Evolutionary conservation across 208 protist genomes (phyloP).

Genomic region (Trypanosoma cruzi): DNA sequence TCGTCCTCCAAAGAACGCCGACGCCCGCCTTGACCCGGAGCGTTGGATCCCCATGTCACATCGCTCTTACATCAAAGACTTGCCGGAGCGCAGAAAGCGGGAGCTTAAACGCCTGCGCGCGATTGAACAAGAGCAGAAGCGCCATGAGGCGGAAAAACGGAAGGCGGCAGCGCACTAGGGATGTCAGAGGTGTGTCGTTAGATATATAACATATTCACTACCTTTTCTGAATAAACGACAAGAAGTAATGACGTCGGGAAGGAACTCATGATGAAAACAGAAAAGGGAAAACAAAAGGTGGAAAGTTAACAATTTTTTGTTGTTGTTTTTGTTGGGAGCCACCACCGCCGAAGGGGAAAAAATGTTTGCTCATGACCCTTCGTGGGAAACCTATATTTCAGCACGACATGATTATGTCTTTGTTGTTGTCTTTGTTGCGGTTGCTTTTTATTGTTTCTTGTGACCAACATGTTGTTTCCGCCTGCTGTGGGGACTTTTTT

Average conservation of each 20-base stretch:
- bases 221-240: too few relatives aligned
- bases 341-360: too few relatives aligned
- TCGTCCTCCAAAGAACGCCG: conserved; percentile 65
- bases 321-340: too few relatives aligned
- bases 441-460: too few relatives aligned
- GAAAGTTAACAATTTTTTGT: not conserved
- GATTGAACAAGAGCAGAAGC: conserved; percentile 85
- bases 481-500: too few relatives aligned
- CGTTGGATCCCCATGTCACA: conserved; percentile 85
- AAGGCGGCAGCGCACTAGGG: conserved; percentile 23
- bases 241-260: not conserved
- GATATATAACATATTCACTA: too few relatives aligned
- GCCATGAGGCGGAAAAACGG: conserved; percentile 44
- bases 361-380: too few relatives aligned
- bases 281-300: not conserved
- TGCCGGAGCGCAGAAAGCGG: conserved; percentile 77
- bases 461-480: too few relatives aligned
- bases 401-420: not conserved
- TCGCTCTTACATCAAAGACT: conserved; percentile 85
- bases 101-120: conserved; percentile 83
- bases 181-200: not conserved
- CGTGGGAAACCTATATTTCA: not conserved
- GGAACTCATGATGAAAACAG: not conserved
- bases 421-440: not conserved
- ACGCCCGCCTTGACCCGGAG: conserved; percentile 78